Conservation (phyloP, 495 filamentous ascomycete species). For the Monascus purpureus region DNA sequence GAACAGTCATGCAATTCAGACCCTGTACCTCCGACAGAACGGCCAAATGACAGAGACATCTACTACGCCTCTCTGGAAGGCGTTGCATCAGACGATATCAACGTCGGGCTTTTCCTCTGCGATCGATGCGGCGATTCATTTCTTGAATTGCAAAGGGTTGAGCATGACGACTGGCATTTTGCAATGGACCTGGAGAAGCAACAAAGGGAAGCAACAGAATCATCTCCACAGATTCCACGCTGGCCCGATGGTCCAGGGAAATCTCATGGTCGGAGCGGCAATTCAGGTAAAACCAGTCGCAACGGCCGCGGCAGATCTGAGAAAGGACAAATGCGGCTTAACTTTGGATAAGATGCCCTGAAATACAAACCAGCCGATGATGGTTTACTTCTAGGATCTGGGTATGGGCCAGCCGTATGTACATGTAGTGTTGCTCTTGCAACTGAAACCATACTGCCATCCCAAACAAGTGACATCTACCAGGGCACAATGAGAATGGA, state of each 20-base stretch:
- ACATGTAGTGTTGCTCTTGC: too few species aligned
- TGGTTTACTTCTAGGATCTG: neutral
- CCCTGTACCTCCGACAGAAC: neutral
- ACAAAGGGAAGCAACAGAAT: constrained; percentile 24
- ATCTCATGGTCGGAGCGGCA: constrained; percentile 8
- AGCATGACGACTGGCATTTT: constrained; percentile 94
- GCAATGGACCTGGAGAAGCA: constrained; percentile 70
- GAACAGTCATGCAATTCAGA: neutral
- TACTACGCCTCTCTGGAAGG: neutral
- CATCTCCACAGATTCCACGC: constrained; percentile 10
- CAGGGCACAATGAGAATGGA: too few species aligned
- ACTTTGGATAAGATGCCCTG: constrained; percentile 37
- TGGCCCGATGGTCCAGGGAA: constrained; percentile 9
- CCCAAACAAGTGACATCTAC: too few species aligned
- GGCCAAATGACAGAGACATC: neutral
- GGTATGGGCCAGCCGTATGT: too few species aligned
- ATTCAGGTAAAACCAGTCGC: constrained; percentile 14
- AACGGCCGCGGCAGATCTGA: constrained; percentile 39
- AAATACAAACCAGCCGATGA: neutral
- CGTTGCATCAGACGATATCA: constrained; percentile 12
- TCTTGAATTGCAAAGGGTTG: constrained; percentile 42
- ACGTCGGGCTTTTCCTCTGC: constrained; percentile 43
- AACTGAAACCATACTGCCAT: too few species aligned
- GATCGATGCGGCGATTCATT: constrained; percentile 48
- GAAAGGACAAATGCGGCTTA: constrained; percentile 62